phyloP scores from a whole-genome alignment of 192 early-diverging fungal genomes.

The Piromyces finnis region DNA sequence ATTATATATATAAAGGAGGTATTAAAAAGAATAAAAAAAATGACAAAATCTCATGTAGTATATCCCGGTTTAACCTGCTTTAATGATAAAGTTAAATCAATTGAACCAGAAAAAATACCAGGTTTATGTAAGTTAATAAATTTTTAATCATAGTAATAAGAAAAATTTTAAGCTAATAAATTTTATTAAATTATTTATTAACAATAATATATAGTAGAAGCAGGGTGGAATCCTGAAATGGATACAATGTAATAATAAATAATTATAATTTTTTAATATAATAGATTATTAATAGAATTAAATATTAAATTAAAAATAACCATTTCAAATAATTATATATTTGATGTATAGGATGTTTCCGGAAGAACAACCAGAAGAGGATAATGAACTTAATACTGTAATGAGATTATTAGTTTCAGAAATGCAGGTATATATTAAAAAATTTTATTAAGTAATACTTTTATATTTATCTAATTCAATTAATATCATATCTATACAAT shows the following conservation, averaged over 20 bases:
- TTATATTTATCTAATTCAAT: no score
- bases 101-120: conserved; percentile 73
- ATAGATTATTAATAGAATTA: no score
- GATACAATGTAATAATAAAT: conserved; percentile 24
- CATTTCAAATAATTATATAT: no score
- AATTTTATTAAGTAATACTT: no score
- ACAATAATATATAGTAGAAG: conserved; percentile 30
- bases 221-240: conserved; percentile 87
- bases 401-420: conserved; percentile 60
- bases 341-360: not conserved
- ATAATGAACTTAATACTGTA: conserved; percentile 37
- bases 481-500: no score
- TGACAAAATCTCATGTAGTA: conserved; percentile 52
- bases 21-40: conserved; percentile 62
- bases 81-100: conserved; percentile 20
- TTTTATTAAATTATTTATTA: no score
- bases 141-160: no score
- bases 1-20: conserved; percentile 32
- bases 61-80: conserved; percentile 61
- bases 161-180: no score
- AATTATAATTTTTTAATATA: no score
- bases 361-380: conserved; percentile 13
- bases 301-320: no score
- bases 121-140: conserved; percentile 30
- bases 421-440: conserved; percentile 18